phyloP scores from a whole-genome alignment of 352 stramenopile genomes.

The Phytopythium montanum region DNA sequence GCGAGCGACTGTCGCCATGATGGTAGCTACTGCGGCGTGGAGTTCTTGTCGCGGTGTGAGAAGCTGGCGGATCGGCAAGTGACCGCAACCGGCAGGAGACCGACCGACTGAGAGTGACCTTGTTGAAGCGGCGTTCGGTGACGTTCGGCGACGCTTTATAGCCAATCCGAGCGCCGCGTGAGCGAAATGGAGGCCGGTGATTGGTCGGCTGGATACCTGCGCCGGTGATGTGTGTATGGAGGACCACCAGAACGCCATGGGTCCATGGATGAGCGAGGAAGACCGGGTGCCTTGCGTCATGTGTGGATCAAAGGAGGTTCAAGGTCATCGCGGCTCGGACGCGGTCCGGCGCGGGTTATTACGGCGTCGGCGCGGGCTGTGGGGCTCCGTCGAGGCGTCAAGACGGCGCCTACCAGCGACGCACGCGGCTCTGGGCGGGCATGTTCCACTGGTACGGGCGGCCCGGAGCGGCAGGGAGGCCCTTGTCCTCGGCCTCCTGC shows the following conservation, averaged over 20 bases:
- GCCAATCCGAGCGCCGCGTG: background rate
- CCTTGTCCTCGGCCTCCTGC: constrained; percentile 65
- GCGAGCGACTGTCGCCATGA: constrained; percentile 19
- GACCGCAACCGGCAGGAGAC: background rate
- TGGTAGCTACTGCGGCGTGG: background rate
- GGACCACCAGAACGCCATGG: background rate
- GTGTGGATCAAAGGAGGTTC: background rate
- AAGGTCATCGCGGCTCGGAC: background rate
- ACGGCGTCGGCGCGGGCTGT: background rate
- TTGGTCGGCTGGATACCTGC: background rate
- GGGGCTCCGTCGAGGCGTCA: too few relatives aligned
- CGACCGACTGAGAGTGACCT: background rate
- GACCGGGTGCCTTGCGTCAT: too few relatives aligned
- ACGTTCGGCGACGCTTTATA: background rate
- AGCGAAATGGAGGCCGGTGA: background rate
- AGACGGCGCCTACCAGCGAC: constrained; percentile 49
- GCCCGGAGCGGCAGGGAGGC: constrained; percentile 66
- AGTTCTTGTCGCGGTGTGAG: background rate
- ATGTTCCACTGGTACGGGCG: constrained; percentile 71
- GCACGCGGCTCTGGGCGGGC: constrained; percentile 51
- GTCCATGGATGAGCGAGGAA: background rate
- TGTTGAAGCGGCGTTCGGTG: background rate
- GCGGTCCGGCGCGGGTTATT: background rate
- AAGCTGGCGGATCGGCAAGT: background rate
- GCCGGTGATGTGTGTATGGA: constrained; percentile 5